These are phyloP conservation scores for Salvia hispanica DNA, from an alignment of 257 asterid genomes.

Conservation along the genomic window DNA sequence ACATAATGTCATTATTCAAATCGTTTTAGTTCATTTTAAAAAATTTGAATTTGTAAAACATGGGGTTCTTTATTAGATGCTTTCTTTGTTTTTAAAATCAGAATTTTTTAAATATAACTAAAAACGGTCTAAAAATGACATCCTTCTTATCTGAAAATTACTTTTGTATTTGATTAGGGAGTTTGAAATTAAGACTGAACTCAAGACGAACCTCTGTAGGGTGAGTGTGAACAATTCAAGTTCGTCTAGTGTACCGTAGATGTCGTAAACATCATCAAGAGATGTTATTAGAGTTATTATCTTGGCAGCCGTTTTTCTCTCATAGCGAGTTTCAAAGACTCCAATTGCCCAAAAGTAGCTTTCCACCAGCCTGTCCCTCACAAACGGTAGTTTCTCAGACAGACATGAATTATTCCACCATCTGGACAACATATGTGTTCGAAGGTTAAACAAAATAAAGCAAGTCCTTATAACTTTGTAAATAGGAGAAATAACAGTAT, in stretches of 20 bases:
- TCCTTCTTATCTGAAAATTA: too few relatives aligned
- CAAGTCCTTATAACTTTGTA: too few relatives aligned
- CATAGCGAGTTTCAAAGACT: slow-evolving; percentile 29
- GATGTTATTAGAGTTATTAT: slow-evolving; percentile 36
- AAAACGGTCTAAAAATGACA: too few relatives aligned
- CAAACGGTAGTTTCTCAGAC: slow-evolving; percentile 48
- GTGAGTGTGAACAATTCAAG: slow-evolving; percentile 37
- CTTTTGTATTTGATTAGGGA: too few relatives aligned
- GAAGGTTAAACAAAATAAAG: too few relatives aligned
- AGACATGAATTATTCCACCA: slow-evolving; percentile 53
- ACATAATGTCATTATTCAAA: too few relatives aligned
- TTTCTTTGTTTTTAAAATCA: too few relatives aligned
- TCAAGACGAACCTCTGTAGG: slow-evolving; percentile 38
- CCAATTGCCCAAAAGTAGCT: slow-evolving; percentile 41
- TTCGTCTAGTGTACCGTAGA: slow-evolving; percentile 49
- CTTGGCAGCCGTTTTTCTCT: slow-evolving; percentile 24
- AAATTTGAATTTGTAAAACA: too few relatives aligned
- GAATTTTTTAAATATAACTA: too few relatives aligned
- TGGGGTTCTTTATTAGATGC: too few relatives aligned
- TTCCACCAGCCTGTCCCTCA: slow-evolving; percentile 57
- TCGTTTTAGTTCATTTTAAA: too few relatives aligned
- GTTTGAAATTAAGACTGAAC: too few relatives aligned
- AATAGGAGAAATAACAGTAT: neutral
- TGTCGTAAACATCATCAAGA: slow-evolving; percentile 43
- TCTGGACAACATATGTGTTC: slow-evolving; percentile 24